A percentile compares a stretch with the other conserved stretches of the same genome.
Conservation (phyloP, 164 flowering plant genomes). For the Stephania japonica region DNA sequence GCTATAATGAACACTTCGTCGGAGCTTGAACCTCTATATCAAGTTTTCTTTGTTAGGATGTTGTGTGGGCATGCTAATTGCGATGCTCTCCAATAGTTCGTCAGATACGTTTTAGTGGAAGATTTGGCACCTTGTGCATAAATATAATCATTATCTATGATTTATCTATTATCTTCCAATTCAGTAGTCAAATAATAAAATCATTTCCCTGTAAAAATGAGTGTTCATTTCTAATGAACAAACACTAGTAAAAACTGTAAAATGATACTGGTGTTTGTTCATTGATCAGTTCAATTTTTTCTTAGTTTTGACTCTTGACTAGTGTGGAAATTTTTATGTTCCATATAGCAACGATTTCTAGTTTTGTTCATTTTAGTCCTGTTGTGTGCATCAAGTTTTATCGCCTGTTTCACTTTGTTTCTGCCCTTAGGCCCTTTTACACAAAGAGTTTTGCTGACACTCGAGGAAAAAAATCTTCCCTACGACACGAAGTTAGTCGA, state of each 20-base stretch:
- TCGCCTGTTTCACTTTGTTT: neutral
- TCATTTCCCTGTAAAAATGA: too few relatives aligned
- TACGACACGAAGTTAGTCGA: constrained; percentile 82
- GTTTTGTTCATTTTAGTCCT: too few relatives aligned
- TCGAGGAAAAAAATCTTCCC: constrained; percentile 89
- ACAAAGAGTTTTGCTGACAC: constrained; percentile 81
- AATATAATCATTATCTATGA: neutral
- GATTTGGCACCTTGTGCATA: neutral
- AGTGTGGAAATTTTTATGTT: neutral
- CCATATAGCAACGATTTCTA: neutral
- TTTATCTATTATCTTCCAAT: too few relatives aligned
- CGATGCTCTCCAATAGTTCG: neutral
- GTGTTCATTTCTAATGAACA: too few relatives aligned
- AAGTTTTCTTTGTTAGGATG: neutral
- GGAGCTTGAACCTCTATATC: neutral
- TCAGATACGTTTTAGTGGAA: neutral
- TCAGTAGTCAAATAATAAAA: too few relatives aligned
- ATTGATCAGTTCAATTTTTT: neutral
- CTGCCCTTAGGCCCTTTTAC: constrained; percentile 71
- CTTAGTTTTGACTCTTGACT: neutral
- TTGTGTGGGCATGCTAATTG: neutral
- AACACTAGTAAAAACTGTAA: too few relatives aligned
- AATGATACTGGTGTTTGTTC: neutral
- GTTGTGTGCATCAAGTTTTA: neutral
- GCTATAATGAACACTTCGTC: neutral